phyloP scores from a whole-genome alignment of 2,329 filamentous ascomycete species.

The Ophiostoma sp. region DNA sequence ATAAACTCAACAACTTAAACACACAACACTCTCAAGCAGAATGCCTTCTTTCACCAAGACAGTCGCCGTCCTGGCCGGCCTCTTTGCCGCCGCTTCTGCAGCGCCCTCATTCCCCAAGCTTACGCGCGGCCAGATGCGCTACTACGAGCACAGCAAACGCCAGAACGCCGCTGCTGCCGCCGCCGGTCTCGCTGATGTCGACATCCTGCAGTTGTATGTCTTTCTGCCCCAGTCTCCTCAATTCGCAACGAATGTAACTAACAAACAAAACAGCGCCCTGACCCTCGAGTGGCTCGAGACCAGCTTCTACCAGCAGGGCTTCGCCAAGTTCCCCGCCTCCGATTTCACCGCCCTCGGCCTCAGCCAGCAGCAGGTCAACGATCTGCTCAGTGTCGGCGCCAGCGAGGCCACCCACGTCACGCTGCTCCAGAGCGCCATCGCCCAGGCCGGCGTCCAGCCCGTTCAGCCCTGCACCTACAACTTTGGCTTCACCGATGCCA shows the following conservation, averaged over 20 bases:
- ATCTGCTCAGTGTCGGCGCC: slow-evolving; percentile 56
- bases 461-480: slow-evolving; percentile 67
- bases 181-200: slow-evolving; percentile 46
- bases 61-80: slow-evolving; percentile 38
- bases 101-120: slow-evolving; percentile 41
- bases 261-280: slow-evolving; percentile 47
- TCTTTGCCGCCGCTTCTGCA: slow-evolving; percentile 43
- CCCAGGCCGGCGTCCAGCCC: slow-evolving; percentile 56
- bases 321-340: slow-evolving; percentile 57
- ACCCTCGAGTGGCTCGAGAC: slow-evolving; percentile 71
- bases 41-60: slow-evolving; percentile 47
- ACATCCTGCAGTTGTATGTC: slow-evolving; percentile 55
- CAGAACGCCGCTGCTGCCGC: slow-evolving; percentile 46
- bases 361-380: slow-evolving; percentile 47
- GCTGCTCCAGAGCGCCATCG: slow-evolving; percentile 55
- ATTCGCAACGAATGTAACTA: background rate
- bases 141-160: slow-evolving; percentile 45
- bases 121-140: slow-evolving; percentile 40
- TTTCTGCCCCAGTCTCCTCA: too few species aligned
- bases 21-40: slow-evolving; percentile 24
- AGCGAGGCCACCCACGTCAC: slow-evolving; percentile 61
- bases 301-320: slow-evolving; percentile 65
- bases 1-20: slow-evolving; percentile 27
- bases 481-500: slow-evolving; percentile 62
- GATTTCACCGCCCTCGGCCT: slow-evolving; percentile 62